Conservation (phyloP, 768 basidiomycete genomes). For the Tephrocybe sp. region DNA sequence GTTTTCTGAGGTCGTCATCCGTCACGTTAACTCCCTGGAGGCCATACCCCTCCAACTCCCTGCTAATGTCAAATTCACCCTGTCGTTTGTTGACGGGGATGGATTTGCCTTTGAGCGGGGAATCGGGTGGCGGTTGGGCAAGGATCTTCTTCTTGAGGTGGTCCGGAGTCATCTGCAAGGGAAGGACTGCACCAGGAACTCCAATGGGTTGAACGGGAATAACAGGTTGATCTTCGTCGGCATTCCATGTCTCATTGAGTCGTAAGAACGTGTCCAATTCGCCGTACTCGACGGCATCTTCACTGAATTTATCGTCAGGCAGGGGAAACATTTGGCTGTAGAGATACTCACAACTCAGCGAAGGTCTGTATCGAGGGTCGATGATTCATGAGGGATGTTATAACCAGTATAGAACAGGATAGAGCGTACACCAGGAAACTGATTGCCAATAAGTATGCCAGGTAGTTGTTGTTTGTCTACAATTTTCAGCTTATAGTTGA, state of each 20-base stretch:
- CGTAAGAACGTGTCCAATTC: constrained; percentile 73
- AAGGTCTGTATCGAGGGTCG: constrained; percentile 68
- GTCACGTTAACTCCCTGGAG: constrained; percentile 78
- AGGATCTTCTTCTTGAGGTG: constrained; percentile 61
- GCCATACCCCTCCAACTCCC: constrained; percentile 67
- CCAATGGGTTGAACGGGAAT: constrained; percentile 66
- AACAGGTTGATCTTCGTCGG: constrained; percentile 59
- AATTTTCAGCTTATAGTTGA: background rate
- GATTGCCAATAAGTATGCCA: constrained; percentile 77
- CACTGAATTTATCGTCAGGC: constrained; percentile 40
- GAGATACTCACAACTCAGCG: constrained; percentile 62
- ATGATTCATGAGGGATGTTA: constrained; percentile 8
- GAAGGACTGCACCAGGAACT: constrained; percentile 76
- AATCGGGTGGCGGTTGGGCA: constrained; percentile 34
- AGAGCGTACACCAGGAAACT: constrained; percentile 72
- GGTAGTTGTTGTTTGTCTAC: constrained; percentile 83
- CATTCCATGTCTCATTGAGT: constrained; percentile 69
- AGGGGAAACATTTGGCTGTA: constrained; percentile 1
- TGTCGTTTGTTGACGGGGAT: constrained; percentile 57
- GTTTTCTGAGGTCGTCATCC: constrained; percentile 66
- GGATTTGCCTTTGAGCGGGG: constrained; percentile 43
- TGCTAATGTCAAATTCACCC: constrained; percentile 62
- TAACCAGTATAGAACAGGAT: background rate
- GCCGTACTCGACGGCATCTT: constrained; percentile 81
- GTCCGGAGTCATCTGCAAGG: constrained; percentile 80